Evolutionary conservation across 345 rosid species (phyloP), one percentile per base, ranked within the genome.

Genomic region (Boechera divaricarpa): DNA sequence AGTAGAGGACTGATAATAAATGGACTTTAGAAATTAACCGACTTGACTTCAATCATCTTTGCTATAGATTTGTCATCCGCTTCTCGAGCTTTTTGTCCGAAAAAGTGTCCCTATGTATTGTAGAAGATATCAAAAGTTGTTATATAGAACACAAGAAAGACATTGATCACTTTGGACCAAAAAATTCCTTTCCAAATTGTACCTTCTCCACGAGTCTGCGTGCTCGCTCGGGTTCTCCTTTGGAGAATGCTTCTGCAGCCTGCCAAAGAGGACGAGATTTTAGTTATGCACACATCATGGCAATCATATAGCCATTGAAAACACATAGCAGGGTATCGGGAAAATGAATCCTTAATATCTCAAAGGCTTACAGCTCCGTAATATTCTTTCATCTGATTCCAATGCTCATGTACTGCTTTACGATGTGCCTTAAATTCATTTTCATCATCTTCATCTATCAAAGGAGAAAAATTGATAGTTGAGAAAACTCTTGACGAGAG

Each of bases 321-420:
- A 68, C 67, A 39, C 56, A 21, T 26, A 47, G 38, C 4, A 1
- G 12, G 21, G 29, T 7, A 35, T 49, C 31, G 6, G 31, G 18
- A 16, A 36, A 58, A 28, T 28, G 54, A 67, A 59, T 56, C 24
- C 18, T 33, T 7, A 5, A 63, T 35, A 57, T 71, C 39, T 42
- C 26, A 61, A 28, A 33, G 71, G 69, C 86, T 76, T 83, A 90
- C 96, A 81, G 88, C 87, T 83, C 83, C 83, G 47, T 79, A 87
- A 77, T 87, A 88, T 77, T 87, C 90, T 79, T 70, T 88, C 93
- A 85, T 83, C 72, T 79, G 82, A 54, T 52, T 29, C 83, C 87
- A 84, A 77, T 82, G 69, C 76, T 90, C 96, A 71, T 63, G 81
- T 64, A 80, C 88, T 75, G 86, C 90, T 81, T 67, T 83, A 74